A percentile compares a stretch with the other conserved stretches of the same genome.
Conservation (phyloP, 2,329 filamentous ascomycete genomes). For the Diaporthe eres region DNA sequence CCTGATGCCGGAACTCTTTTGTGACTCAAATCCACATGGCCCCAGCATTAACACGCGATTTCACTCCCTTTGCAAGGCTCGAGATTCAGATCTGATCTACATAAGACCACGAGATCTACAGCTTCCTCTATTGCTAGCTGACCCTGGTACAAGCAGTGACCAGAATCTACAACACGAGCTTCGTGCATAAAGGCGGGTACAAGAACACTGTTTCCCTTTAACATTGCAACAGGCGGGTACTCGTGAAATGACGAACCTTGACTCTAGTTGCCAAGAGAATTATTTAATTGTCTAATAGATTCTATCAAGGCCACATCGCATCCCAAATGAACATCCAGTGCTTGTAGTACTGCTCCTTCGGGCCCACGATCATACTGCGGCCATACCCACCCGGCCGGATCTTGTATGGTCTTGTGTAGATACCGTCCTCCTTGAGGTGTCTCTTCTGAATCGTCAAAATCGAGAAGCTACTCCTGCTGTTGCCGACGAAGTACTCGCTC, state of each 20-base stretch:
- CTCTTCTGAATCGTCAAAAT: constrained; percentile 61
- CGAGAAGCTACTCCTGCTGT: constrained; percentile 63
- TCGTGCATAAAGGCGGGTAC: background rate
- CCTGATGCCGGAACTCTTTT: too few species aligned
- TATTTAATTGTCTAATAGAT: background rate
- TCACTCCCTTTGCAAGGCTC: too few species aligned
- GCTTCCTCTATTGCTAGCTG: too few species aligned
- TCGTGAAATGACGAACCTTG: background rate
- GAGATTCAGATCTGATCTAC: too few species aligned
- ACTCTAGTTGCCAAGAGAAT: background rate
- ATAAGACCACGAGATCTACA: too few species aligned
- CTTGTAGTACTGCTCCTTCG: constrained; percentile 60
- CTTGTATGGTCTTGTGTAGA: constrained; percentile 60
- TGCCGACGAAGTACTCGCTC: constrained; percentile 58
- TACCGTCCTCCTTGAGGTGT: constrained; percentile 56
- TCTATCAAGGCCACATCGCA: constrained; percentile 56
- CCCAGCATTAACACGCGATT: too few species aligned
- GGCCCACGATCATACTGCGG: constrained; percentile 59
- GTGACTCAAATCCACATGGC: too few species aligned
- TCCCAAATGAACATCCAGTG: constrained; percentile 65
- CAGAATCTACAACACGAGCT: too few species aligned
- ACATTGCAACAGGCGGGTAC: too few species aligned
- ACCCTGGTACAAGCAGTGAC: too few species aligned
- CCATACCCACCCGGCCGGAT: constrained; percentile 58
- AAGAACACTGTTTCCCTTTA: rapidly evolving